Percentiles rank a stretch among this genome's conserved stretches.
Evolutionary conservation across 257 asterid genomes (phyloP).

Genomic region (Rhazya stricta): DNA sequence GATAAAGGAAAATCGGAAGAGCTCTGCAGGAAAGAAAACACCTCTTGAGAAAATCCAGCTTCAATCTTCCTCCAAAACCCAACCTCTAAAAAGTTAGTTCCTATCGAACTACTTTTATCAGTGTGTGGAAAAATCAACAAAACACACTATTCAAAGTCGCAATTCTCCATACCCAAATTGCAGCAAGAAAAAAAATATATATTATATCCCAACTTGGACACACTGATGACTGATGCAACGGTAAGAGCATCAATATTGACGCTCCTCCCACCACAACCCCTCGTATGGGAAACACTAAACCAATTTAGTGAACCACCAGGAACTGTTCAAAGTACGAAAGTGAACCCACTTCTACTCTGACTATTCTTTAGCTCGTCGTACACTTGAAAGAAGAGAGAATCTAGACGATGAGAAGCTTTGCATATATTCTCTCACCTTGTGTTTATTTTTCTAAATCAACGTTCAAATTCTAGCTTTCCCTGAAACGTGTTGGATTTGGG

Average conservation of each 20-base stretch:
- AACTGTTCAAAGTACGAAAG: constrained; percentile 7
- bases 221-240: not conserved
- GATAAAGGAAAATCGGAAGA: not conserved
- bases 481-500: not conserved
- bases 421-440: constrained; percentile 3
- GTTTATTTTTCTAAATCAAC: not conserved
- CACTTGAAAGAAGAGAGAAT: not conserved
- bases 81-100: too few species aligned
- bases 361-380: not conserved
- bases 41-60: constrained; percentile 14
- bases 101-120: not conserved
- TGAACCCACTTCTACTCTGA: constrained; percentile 5
- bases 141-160: not conserved
- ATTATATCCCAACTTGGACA: constrained; percentile 12
- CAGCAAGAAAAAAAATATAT: not conserved
- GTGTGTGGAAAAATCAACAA: not conserved
- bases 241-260: constrained; percentile 1
- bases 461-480: not conserved
- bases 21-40: constrained; percentile 1
- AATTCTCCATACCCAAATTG: not conserved
- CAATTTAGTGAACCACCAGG: constrained; percentile 12
- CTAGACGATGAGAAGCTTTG: not conserved
- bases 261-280: not conserved
- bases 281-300: not conserved
- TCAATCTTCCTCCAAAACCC: constrained; percentile 3